A percentile compares a stretch with the other conserved stretches of the same genome.
These are phyloP conservation scores for Heterotrichella gracilis DNA, from an alignment of 352 stramenopile species.

Conservation along the genomic window DNA sequence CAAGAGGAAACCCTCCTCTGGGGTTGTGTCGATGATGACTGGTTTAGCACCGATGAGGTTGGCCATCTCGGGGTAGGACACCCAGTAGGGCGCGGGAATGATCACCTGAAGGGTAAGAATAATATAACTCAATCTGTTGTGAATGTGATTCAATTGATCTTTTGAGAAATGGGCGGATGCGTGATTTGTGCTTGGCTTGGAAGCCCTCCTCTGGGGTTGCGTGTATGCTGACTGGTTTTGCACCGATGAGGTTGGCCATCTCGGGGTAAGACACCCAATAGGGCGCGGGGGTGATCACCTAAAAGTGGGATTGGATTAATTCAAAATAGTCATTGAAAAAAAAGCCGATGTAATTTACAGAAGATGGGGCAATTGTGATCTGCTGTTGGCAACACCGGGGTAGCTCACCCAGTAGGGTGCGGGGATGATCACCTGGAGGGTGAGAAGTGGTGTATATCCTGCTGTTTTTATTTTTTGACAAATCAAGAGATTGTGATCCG, in stretches of 20 bases:
- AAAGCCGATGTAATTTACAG: no score
- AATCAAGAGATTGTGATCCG: no score
- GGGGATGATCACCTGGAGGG: conserved; percentile 44
- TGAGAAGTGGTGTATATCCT: no score
- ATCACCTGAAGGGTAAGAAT: no score
- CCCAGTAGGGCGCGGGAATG: conserved; percentile 73
- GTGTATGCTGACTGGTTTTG: conserved; percentile 47
- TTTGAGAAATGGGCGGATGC: no score
- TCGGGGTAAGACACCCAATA: conserved; percentile 85
- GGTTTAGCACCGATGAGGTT: conserved; percentile 44
- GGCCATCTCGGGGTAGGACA: conserved; percentile 79
- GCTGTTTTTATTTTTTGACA: no score
- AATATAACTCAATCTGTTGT: no score
- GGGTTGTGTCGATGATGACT: conserved; percentile 51
- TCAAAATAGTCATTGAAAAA: no score
- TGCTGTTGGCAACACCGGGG: conserved; percentile 68
- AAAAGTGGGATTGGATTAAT: no score
- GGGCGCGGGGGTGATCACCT: conserved; percentile 47
- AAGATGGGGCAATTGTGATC: no score
- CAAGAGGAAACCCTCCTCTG: conserved; percentile 54
- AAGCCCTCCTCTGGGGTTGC: conserved; percentile 52
- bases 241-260: conserved; percentile 57
- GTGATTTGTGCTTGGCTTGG: no score
- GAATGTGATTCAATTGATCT: no score
- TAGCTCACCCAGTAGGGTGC: conserved; percentile 81